Evolutionary conservation across 2,329 filamentous ascomycete genomes (phyloP).

Genomic region (Fusarium pseudoanthophilum): DNA sequence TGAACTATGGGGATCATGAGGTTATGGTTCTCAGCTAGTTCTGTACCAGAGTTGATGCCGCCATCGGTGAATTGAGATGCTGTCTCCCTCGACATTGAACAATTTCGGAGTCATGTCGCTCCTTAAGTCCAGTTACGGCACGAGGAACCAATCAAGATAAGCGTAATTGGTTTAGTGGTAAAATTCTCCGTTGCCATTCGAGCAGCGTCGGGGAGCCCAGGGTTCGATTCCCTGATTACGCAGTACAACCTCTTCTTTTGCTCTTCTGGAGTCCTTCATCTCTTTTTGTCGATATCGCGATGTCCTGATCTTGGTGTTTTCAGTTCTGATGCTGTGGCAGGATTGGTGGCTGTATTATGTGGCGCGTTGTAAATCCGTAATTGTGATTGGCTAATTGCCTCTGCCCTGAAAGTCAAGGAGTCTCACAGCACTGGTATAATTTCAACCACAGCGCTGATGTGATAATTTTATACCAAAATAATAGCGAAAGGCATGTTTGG

Average conservation of each 20-base stretch:
- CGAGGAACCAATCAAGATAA: slow-evolving; percentile 49
- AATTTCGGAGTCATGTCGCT: slow-evolving; percentile 50
- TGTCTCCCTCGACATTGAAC: slow-evolving; percentile 53
- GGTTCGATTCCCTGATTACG: slow-evolving; percentile 4
- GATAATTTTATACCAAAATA: too few species aligned
- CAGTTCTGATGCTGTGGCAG: not conserved
- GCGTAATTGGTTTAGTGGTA: slow-evolving; percentile 5
- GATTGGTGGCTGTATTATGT: not conserved
- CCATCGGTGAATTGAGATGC: slow-evolving; percentile 54
- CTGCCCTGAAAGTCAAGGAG: too few species aligned
- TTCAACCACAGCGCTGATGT: too few species aligned
- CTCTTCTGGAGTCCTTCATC: fast-evolving
- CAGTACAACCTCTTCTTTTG: not conserved
- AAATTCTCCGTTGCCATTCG: slow-evolving; percentile 1
- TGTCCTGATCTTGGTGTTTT: not conserved
- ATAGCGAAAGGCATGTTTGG: too few species aligned
- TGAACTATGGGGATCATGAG: slow-evolving; percentile 62
- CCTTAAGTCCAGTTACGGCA: slow-evolving; percentile 62
- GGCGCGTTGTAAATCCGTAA: fast-evolving
- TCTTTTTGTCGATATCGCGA: not conserved
- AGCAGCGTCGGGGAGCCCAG: not conserved
- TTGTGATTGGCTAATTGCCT: fast-evolving
- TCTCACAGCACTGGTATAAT: too few species aligned
- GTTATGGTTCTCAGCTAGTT: slow-evolving; percentile 63
- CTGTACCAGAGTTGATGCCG: slow-evolving; percentile 71